Conservation (phyloP, 2,329 filamentous ascomycete genomes). For the Grosmannia huntii region DNA sequence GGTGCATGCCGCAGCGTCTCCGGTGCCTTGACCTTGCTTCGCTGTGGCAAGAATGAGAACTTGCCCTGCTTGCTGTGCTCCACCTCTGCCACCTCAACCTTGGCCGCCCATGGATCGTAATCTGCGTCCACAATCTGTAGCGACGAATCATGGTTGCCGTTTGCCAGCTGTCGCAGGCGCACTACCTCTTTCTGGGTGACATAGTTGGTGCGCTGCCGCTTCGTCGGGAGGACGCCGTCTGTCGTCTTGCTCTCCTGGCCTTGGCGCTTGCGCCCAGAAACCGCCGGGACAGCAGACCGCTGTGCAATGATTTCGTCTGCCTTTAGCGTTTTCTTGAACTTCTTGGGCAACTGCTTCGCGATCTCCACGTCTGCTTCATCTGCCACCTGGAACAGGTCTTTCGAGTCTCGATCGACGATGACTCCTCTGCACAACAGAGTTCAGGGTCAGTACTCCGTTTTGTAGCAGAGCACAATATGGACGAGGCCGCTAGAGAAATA, state of each 20-base stretch:
- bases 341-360: conserved; percentile 46
- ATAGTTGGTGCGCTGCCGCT: conserved; percentile 66
- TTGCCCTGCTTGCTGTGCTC: conserved; percentile 31
- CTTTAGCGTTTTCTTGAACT: conserved; percentile 61
- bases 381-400: conserved; percentile 78
- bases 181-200: conserved; percentile 75
- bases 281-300: conserved; percentile 68
- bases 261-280: conserved; percentile 66
- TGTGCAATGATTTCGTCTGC: conserved; percentile 82
- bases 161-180: conserved; percentile 65
- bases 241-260: conserved; percentile 46
- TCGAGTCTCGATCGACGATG: conserved; percentile 67
- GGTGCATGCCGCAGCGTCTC: conserved; percentile 63
- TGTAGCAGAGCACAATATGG: neutral
- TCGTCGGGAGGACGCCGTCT: conserved; percentile 60
- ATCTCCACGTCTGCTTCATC: conserved; percentile 56
- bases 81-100: conserved; percentile 18
- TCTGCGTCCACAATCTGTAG: conserved; percentile 46
- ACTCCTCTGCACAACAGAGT: conserved; percentile 50
- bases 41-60: conserved; percentile 55
- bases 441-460: neutral
- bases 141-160: conserved; percentile 49
- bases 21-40: conserved; percentile 57
- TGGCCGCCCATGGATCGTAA: conserved; percentile 65
- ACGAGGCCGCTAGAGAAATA: neutral